Base-by-base conservation (phyloP, 768 basidiomycete genomes). In the Mycena olivaceomarginata region DNA sequence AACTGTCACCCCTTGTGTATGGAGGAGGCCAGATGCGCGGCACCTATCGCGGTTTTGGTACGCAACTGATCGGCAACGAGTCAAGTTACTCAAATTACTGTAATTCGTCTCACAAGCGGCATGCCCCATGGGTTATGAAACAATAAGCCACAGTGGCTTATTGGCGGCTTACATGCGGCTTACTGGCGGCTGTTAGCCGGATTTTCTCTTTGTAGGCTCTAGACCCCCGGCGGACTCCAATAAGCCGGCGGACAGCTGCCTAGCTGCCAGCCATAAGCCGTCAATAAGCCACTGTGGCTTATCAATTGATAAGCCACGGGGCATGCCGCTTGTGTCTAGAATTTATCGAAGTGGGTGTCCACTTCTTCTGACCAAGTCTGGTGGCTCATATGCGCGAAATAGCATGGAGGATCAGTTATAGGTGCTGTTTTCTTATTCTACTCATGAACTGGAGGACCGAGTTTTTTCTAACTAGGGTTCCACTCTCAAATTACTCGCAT, bases 1-100 rank as follows among this genome's bases (percentile, higher is more conserved):
- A 82, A 53, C 63, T 81, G 9, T 81, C 81, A 0, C 80, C 82
- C 5, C 12, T 64, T 1, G 83, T 84, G 4, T 84, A 83, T 69
- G 83, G 83, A 18, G 82, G 81, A 1, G 83, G 80, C 8, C 81
- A 80, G 53, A 6, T 20, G 22, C 79, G 80, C 9, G 70, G 72
- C 4, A 81, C 79, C 1, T 82, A 81, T 67, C 69, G 80, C 13
- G 80, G 80, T 5, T 75, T 81, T 57, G 80, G 80, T 82, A 45
- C 13, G 78, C 69, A 15, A 6, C 4, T 18, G 0, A 46, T 15
- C 20, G 5, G 5, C 46, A 4, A 20, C 43, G 43, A 22, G 6
- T 39, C 20, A n/a, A 10, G n/a, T 18, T 18, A 18, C 37, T 62
- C 10, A 41, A 67, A 37, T 53, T 16, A 48, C 18, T 63, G 31